Conservation (phyloP, 805 yeast species). For the Groenewaldozyma tartarivorans region DNA sequence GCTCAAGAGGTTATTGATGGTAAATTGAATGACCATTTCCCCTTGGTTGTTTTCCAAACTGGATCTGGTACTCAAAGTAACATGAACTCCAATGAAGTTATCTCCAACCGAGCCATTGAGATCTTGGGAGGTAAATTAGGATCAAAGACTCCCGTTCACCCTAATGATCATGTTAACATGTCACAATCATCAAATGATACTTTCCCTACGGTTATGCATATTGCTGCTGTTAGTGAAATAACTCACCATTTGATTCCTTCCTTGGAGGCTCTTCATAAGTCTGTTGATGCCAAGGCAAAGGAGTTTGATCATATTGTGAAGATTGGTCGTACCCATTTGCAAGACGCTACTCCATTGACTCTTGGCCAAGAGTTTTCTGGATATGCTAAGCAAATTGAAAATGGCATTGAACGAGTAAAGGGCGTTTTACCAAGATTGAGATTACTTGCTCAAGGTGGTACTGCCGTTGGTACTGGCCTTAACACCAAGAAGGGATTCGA, state of each 20-base stretch:
- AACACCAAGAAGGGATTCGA: constrained; percentile 91
- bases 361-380: constrained; percentile 98
- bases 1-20: constrained; percentile 94
- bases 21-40: constrained; percentile 87
- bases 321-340: constrained; percentile 98
- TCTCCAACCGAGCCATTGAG: constrained; percentile 97
- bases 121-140: constrained; percentile 87
- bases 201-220: constrained; percentile 99
- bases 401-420: constrained; percentile 85
- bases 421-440: constrained; percentile 63
- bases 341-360: constrained; percentile 97
- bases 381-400: constrained; percentile 84
- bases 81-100: constrained; percentile 99
- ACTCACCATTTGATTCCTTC: constrained; percentile 68
- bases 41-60: constrained; percentile 96
- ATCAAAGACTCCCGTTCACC: constrained; percentile 90
- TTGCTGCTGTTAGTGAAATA: constrained; percentile 93
- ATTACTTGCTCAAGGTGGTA: constrained; percentile 96
- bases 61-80: constrained; percentile 98
- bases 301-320: constrained; percentile 88
- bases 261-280: constrained; percentile 62
- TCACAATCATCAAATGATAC: constrained; percentile 98
- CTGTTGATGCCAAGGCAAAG: constrained; percentile 66
- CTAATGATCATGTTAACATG: constrained; percentile 97
- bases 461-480: constrained; percentile 98